Percentiles rank a stretch among this genome's conserved stretches.
These are phyloP conservation scores for Penicillium polonicum DNA, from an alignment of 2,329 filamentous ascomycete species.

Conservation along the genomic window DNA sequence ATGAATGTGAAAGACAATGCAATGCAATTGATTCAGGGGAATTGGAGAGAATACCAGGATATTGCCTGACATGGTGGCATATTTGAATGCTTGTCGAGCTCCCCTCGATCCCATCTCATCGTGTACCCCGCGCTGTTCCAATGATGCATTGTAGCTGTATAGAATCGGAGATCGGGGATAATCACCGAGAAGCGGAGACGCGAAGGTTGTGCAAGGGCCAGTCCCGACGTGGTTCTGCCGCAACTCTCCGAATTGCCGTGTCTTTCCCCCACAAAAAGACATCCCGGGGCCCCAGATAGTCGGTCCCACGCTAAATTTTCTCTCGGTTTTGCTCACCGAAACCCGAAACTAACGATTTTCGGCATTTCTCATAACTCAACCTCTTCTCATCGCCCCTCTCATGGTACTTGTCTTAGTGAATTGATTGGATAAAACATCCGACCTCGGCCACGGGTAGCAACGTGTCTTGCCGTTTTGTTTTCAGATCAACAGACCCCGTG, in stretches of 20 bases:
- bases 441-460: not conserved
- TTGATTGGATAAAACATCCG: not conserved
- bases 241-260: not conserved
- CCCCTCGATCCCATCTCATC: not conserved
- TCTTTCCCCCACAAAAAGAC: not conserved
- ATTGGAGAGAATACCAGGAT: not conserved
- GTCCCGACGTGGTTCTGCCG: not conserved
- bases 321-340: conserved; percentile 5
- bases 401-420: not conserved
- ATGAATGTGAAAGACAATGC: conserved; percentile 14
- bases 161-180: conserved; percentile 32
- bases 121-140: conserved; percentile 4
- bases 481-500: not conserved
- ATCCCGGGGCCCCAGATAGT: not conserved
- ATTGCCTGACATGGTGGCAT: conserved; percentile 8
- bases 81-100: conserved; percentile 21
- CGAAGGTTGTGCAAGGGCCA: not conserved
- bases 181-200: conserved; percentile 26
- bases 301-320: not conserved
- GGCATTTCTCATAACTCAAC: not conserved
- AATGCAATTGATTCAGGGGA: conserved; percentile 9
- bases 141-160: conserved; percentile 3
- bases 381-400: not conserved
- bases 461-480: not conserved
- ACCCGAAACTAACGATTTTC: not conserved